Percentiles rank a stretch among this genome's conserved stretches.
phyloP scores from a whole-genome alignment of 225 moss, liverwort and hornwort genomes.

The Climacium dendroides region DNA sequence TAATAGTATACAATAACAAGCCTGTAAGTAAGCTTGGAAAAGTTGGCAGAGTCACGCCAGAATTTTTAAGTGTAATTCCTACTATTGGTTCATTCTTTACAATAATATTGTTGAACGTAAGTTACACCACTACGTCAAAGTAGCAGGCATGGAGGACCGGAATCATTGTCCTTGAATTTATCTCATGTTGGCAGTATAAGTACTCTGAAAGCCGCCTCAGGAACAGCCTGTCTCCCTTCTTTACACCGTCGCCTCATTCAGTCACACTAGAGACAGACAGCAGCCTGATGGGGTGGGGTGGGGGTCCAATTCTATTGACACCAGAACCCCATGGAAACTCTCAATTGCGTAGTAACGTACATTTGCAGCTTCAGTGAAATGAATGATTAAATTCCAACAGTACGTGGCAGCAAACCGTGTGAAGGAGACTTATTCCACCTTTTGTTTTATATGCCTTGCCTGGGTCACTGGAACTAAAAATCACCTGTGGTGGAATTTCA shows the following conservation, averaged over 20 bases:
- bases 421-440: not conserved
- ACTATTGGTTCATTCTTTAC: not conserved
- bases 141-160: not conserved
- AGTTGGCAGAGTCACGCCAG: not conserved
- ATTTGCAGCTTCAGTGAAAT: not conserved
- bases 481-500: not conserved
- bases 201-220: not conserved
- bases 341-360: not conserved
- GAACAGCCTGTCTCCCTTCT: not conserved
- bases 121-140: not conserved
- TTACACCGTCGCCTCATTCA: not conserved
- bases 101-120: not conserved
- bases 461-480: not conserved
- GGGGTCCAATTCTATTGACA: not conserved
- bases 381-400: not conserved
- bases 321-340: not conserved
- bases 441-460: not conserved
- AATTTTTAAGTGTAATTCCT: not conserved
- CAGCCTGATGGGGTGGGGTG: not conserved
- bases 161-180: constrained; percentile 23
- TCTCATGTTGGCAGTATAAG: constrained; percentile 4
- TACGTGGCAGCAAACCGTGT: not conserved
- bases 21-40: not conserved
- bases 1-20: not conserved
- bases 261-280: not conserved